These are phyloP conservation scores for Aspergillus sojae DNA, from an alignment of 2,329 filamentous ascomycete species.

Conservation along the genomic window DNA sequence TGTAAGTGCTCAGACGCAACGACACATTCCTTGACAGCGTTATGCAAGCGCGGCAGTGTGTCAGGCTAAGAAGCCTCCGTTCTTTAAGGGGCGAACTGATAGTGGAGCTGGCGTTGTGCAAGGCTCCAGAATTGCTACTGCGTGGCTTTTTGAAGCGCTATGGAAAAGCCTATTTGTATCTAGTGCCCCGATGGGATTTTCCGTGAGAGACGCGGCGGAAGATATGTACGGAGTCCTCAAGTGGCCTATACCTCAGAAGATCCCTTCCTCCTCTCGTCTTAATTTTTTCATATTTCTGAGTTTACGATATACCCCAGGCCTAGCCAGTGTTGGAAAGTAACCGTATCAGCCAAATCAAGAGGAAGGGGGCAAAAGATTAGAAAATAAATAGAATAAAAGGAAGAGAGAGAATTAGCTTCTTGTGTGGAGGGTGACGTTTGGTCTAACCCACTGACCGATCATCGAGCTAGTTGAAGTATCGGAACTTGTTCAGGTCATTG, in stretches of 20 bases:
- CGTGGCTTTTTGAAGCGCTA: constrained; percentile 19
- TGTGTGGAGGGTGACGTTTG: constrained; percentile 1
- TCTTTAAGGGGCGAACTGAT: constrained; percentile 24
- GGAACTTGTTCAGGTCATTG: constrained; percentile 4
- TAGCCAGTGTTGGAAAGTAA: background rate
- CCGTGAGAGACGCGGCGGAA: background rate
- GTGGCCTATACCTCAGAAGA: background rate
- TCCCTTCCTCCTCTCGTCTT: background rate
- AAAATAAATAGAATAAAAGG: background rate
- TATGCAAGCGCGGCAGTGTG: constrained; percentile 33
- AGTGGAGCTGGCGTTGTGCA: constrained; percentile 26
- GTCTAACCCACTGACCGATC: constrained; percentile 2
- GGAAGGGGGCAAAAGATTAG: background rate
- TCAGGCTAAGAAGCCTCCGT: constrained; percentile 27
- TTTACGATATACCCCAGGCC: background rate
- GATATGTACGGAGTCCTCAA: background rate
- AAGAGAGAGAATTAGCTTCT: background rate
- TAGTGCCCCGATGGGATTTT: constrained; percentile 13
- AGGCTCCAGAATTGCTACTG: constrained; percentile 22
- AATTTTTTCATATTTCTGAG: background rate
- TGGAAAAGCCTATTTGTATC: constrained; percentile 18
- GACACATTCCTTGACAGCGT: constrained; percentile 29
- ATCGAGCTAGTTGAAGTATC: constrained; percentile 4
- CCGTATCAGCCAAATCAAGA: constrained; percentile 1
- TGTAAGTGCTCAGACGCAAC: constrained; percentile 24